A percentile compares a stretch with the other conserved stretches of the same genome.
Conservation (phyloP, 169 alveolate genomes). For the Plasmodium coatneyi region DNA sequence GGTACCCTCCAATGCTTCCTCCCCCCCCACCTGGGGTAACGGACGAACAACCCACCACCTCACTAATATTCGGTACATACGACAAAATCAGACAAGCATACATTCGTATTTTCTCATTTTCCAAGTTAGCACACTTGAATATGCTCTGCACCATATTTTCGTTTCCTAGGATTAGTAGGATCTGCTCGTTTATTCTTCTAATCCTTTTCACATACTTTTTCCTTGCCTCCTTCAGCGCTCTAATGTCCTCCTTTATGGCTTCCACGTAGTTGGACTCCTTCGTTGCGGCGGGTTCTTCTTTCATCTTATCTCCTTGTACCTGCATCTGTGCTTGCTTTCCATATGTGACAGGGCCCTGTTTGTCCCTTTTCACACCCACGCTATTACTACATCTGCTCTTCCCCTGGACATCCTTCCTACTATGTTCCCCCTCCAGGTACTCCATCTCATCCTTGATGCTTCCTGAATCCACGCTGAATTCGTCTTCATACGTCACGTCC, state of each 20-base stretch:
- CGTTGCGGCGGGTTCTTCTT: not conserved
- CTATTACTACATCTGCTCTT: not conserved
- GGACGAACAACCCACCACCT: not conserved
- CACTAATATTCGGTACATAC: slow-evolving; percentile 31
- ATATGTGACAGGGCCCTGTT: not conserved
- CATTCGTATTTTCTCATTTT: slow-evolving; percentile 32
- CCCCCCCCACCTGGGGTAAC: not conserved
- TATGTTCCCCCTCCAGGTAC: slow-evolving; percentile 3
- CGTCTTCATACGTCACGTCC: slow-evolving; percentile 39
- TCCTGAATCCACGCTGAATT: slow-evolving; percentile 43
- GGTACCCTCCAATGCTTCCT: not conserved
- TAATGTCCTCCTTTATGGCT: slow-evolving; percentile 25
- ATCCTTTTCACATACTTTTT: slow-evolving; percentile 14
- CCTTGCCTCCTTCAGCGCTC: slow-evolving; percentile 11
- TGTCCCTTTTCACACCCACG: not conserved
- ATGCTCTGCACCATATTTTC: slow-evolving; percentile 52
- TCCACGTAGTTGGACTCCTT: not conserved
- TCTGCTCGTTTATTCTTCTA: slow-evolving; percentile 59
- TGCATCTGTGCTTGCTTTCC: not conserved
- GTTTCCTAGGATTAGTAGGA: slow-evolving; percentile 29
- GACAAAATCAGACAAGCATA: slow-evolving; percentile 45
- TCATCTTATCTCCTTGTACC: not conserved
- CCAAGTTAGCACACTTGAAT: slow-evolving; percentile 30
- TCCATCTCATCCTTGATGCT: slow-evolving; percentile 22
- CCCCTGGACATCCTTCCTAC: not conserved